These are phyloP conservation scores for Apiosordaria backusii DNA, from an alignment of 495 filamentous ascomycete genomes.

Conservation along the genomic window DNA sequence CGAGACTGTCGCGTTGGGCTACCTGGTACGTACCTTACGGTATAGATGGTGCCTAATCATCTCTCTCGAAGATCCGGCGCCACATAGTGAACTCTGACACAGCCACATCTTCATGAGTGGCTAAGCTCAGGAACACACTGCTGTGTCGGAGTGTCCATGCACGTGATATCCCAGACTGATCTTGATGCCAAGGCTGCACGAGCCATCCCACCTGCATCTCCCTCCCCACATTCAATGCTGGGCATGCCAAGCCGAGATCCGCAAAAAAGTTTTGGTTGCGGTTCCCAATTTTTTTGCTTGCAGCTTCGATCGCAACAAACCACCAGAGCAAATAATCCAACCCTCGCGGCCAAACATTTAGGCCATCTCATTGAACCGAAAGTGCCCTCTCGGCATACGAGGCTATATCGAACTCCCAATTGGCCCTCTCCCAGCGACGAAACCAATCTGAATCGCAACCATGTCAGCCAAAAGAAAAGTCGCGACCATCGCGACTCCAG, in stretches of 20 bases:
- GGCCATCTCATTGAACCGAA: not conserved
- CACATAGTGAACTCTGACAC: too few species aligned
- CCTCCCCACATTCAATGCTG: not conserved
- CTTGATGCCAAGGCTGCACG: not conserved
- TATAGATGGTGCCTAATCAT: too few species aligned
- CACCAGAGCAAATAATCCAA: not conserved
- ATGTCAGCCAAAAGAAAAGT: slow-evolving; percentile 57
- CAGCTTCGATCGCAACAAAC: not conserved
- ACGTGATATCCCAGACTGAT: not conserved
- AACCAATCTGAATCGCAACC: slow-evolving; percentile 1
- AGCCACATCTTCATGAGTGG: too few species aligned
- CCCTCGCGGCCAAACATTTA: not conserved
- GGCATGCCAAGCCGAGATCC: slow-evolving; percentile 9
- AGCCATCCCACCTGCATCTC: not conserved
- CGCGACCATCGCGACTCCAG: slow-evolving; percentile 45
- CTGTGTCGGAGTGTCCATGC: slow-evolving; percentile 7
- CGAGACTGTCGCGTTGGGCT: too few species aligned
- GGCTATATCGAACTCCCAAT: not conserved
- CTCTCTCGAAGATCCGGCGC: too few species aligned
- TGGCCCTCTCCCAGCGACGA: slow-evolving; percentile 3
- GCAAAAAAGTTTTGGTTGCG: slow-evolving; percentile 24
- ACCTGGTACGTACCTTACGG: too few species aligned
- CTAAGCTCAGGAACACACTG: too few species aligned
- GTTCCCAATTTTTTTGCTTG: slow-evolving; percentile 24
- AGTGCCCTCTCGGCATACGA: not conserved